phyloP scores from a whole-genome alignment of 805 yeast species.

The Dipodascopsis tothii region DNA sequence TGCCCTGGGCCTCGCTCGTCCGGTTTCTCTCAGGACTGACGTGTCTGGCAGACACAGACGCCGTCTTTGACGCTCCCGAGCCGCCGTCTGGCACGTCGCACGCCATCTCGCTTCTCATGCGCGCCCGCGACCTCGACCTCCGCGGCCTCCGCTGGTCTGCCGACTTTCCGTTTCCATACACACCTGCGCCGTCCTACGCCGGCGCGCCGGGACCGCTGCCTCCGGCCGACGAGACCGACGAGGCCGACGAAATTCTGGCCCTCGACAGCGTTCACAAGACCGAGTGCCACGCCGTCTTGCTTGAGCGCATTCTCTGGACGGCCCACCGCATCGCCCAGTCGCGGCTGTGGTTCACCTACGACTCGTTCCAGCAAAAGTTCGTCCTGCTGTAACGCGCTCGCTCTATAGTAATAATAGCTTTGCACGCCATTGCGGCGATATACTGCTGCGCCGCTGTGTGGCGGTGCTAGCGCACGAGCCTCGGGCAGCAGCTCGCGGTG shows the following conservation, averaged over 20 bases:
- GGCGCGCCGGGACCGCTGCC: too few species aligned
- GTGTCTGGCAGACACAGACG: conserved; percentile 12
- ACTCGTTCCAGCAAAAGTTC: too few species aligned
- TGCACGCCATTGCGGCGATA: too few species aligned
- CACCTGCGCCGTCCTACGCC: too few species aligned
- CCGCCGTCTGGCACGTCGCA: background rate
- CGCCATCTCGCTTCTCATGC: background rate
- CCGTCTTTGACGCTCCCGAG: conserved; percentile 1
- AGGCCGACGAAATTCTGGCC: background rate
- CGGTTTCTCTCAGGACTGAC: conserved; percentile 13
- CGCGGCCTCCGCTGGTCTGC: background rate
- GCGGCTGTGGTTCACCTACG: background rate
- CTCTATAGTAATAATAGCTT: too few species aligned
- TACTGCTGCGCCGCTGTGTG: too few species aligned
- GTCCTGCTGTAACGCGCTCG: too few species aligned
- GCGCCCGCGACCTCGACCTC: background rate
- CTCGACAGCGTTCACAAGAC: background rate
- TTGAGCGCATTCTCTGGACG: background rate
- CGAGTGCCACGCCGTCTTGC: background rate
- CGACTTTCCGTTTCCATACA: background rate
- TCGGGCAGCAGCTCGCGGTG: too few species aligned
- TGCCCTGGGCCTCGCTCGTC: conserved; percentile 19
- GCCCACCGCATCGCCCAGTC: background rate
- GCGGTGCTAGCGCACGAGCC: too few species aligned
- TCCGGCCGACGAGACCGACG: background rate